phyloP scores from a whole-genome alignment of 129 eudicot genomes.

The Smallanthus sonchifolius region DNA sequence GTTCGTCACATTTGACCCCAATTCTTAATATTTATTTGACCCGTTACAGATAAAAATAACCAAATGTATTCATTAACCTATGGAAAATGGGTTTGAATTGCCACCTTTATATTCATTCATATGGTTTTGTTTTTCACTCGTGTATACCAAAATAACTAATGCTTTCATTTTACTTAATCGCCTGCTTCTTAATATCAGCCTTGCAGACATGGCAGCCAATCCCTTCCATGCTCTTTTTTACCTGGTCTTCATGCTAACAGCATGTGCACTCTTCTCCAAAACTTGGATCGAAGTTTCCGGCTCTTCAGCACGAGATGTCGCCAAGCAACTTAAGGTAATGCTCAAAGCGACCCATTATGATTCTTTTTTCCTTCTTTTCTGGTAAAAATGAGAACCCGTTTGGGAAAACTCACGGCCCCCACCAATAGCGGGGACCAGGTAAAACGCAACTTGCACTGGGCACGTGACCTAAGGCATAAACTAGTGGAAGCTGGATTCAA shows the following conservation, averaged over 20 bases:
- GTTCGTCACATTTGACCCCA: neutral
- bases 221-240: conserved; percentile 69
- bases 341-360: neutral
- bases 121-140: neutral
- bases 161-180: neutral
- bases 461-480: neutral
- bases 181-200: conserved; percentile 27
- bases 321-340: conserved; percentile 67
- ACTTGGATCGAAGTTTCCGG: conserved; percentile 75
- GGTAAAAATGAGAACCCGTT: neutral
- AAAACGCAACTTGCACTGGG: neutral
- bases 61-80: neutral
- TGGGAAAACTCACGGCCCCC: neutral
- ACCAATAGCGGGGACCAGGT: neutral
- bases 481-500: neutral
- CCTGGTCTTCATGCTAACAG: conserved; percentile 62
- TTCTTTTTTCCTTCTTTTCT: too few relatives aligned
- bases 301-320: conserved; percentile 69
- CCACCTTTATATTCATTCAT: neutral
- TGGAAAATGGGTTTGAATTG: neutral
- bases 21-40: neutral
- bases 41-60: neutral
- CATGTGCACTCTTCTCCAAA: conserved; percentile 65
- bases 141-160: neutral
- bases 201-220: conserved; percentile 65